These are phyloP conservation scores for Neurospora africana DNA, from an alignment of 495 filamentous ascomycete species.

Conservation along the genomic window DNA sequence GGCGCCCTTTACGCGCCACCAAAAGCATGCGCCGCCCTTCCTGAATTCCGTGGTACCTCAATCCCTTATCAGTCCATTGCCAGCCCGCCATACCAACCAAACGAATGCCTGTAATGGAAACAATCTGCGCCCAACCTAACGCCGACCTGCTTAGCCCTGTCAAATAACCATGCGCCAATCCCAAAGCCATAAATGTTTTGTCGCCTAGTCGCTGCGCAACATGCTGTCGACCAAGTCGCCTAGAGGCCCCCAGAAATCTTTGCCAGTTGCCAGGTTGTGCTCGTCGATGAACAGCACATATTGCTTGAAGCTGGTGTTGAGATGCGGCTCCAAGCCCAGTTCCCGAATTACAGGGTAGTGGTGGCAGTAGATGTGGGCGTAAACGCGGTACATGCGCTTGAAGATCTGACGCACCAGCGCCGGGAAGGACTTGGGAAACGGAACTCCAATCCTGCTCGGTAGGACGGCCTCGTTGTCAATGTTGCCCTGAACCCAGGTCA, in stretches of 20 bases:
- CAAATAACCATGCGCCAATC: background rate
- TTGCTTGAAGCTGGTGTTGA: conserved; percentile 99
- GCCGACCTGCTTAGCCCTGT: background rate
- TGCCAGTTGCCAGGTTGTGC: conserved; percentile 76
- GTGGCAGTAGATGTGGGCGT: conserved; percentile 99
- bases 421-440: conserved; percentile 90
- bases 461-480: conserved; percentile 95
- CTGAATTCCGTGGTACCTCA: background rate
- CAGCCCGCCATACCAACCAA: background rate
- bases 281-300: conserved; percentile 96
- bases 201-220: conserved; percentile 70
- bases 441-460: conserved; percentile 84
- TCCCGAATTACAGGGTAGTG: conserved; percentile 96
- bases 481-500: conserved; percentile 91
- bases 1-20: background rate
- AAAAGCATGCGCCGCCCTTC: background rate
- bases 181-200: background rate
- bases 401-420: conserved; percentile 83
- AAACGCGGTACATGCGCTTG: conserved; percentile 96
- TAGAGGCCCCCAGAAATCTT: conserved; percentile 96
- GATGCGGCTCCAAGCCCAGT: conserved; percentile 88
- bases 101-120: background rate
- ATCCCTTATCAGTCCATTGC: background rate
- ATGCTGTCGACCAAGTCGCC: conserved; percentile 96
- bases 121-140: background rate